These are phyloP conservation scores for Pseudogymnoascus sp. DNA, from an alignment of 2,329 filamentous ascomycete species.

Conservation along the genomic window DNA sequence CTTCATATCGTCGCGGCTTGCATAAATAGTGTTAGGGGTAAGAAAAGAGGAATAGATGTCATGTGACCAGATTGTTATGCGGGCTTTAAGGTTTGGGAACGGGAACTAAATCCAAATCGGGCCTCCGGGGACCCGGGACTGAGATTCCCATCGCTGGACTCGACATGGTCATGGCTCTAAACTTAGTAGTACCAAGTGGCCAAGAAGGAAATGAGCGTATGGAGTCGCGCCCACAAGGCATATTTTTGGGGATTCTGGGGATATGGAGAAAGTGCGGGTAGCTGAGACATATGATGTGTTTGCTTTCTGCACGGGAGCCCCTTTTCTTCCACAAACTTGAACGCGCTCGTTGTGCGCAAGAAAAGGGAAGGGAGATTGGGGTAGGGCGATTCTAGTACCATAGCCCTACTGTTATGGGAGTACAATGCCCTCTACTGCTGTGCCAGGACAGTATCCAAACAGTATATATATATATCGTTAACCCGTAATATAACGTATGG, in stretches of 20 bases:
- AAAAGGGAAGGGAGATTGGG: neutral
- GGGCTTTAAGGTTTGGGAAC: conserved; percentile 6
- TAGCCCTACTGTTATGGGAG: neutral
- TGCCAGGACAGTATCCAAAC: neutral
- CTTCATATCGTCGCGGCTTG: neutral
- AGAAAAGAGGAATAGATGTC: neutral
- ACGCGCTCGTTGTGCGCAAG: neutral
- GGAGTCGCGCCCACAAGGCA: neutral
- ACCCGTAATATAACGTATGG: neutral
- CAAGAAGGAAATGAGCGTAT: neutral
- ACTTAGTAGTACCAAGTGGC: neutral
- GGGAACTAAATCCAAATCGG: neutral
- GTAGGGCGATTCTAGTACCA: neutral
- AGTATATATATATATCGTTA: neutral
- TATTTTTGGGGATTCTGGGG: neutral
- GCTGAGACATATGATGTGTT: neutral
- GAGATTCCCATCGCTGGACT: neutral
- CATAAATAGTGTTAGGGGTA: neutral
- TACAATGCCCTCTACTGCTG: neutral
- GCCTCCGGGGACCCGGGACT: neutral
- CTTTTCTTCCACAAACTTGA: neutral
- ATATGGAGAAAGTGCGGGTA: neutral
- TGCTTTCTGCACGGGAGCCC: neutral
- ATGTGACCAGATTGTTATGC: conserved; percentile 1
- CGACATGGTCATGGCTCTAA: conserved; percentile 2